A percentile compares a stretch with the other conserved stretches of the same genome.
Conservation (phyloP, 169 alveolate species). For the Plasmodium falciparum region DNA sequence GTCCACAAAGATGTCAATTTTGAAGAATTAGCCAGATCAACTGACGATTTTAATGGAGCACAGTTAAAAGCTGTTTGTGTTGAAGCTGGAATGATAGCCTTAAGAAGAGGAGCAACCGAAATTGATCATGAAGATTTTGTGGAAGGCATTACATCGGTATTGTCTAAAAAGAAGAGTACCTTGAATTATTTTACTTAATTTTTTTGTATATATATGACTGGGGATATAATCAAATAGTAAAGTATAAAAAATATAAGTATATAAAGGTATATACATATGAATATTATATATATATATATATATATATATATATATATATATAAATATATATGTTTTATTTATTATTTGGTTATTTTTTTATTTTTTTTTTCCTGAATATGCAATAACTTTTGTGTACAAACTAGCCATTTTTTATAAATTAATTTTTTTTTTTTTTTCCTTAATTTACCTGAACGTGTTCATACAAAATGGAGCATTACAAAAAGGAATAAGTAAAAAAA, state of each 20-base stretch:
- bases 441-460: too few species aligned
- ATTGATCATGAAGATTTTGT: slow-evolving; percentile 99
- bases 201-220: background rate
- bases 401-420: too few species aligned
- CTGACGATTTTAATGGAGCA: slow-evolving; percentile 99
- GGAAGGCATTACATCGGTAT: slow-evolving; percentile 97
- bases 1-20: slow-evolving; percentile 95
- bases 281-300: background rate
- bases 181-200: slow-evolving; percentile 95
- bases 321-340: background rate
- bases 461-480: too few species aligned
- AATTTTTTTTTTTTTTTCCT: too few species aligned
- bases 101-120: slow-evolving; percentile 97
- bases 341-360: too few species aligned
- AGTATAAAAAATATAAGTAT: too few species aligned
- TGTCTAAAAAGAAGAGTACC: slow-evolving; percentile 98
- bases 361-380: too few species aligned
- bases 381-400: too few species aligned
- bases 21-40: slow-evolving; percentile 97
- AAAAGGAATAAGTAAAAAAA: too few species aligned
- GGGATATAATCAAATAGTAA: background rate
- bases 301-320: background rate
- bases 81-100: slow-evolving; percentile 99
- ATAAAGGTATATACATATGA: too few species aligned
- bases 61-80: slow-evolving; percentile 97